Evolutionary conservation across 1,284 basidiomycete species (phyloP), one percentile per base, ranked within the genome.

Genomic region (Malassezia globosa): DNA sequence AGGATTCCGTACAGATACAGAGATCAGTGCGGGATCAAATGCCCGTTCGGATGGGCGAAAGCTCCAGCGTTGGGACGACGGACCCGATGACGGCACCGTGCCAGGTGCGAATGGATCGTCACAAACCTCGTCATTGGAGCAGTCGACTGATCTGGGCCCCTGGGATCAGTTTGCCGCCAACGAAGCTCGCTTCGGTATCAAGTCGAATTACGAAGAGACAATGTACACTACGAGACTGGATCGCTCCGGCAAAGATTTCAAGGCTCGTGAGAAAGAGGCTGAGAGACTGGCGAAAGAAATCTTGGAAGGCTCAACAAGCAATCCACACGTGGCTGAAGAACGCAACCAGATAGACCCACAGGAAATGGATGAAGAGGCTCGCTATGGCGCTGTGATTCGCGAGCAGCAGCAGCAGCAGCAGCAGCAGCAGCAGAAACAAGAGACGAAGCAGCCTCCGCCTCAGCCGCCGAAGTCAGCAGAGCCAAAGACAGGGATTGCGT

Each of bases 101-200:
- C 14, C n/a, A n/a, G 26, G 25, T 5, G 29, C 8, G 10, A n/a
- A 31, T 31, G 35, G 13, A 19, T 16, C 22, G 27, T 16, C 29
- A 16, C 11, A 31, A 16, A 23, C 22, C 26, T n/a, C 25, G 14
- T 22, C 26, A 34, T 29, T 36, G 42, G 46, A 33, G 53, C 48
- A 24, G 48, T 56, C 31, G 39, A 51, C 21, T 39, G 36, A 35
- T 21, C 37, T 31, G n/a, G 72, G 74, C 37, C 74, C 76, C 0
- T 99, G 94, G 92, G 90, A 99, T 72, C 92, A 97, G 74, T 99
- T 99, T 64, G 83, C 83, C 34, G 85, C 78, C 47, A 99, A 97
- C 73, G 89, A 95, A 73, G 79, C 84, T 60, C 77, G 87, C 54
- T 96, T 95, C 69, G 94, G 94, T 16, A 81, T 90, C 56, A 88